Evolutionary conservation across 306 rosid species (phyloP), one percentile per base, ranked within the genome.

Genomic region (Gillenia trifoliata): DNA sequence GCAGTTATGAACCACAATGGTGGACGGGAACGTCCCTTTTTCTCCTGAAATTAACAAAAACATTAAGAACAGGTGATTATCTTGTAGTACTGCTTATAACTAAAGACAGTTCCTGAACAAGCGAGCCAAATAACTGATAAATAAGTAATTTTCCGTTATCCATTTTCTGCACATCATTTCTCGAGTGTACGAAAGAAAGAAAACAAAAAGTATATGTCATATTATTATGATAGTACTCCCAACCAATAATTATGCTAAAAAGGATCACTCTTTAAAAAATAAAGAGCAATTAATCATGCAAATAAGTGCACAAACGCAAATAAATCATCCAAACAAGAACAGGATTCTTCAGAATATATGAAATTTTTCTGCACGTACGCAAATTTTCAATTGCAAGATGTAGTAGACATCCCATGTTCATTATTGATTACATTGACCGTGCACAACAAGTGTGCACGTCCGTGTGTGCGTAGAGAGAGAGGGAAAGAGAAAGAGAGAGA

Each of bases 1-100:
- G 79, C 83, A 25, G 89, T 91, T 76, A 89, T 65, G 59, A 81
- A 76, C 92, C 98, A 93, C 34, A 83, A 70, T 75, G 97, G 97
- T 74, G 97, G 89, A 50, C 91, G 23, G 41, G 86, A 83, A 45
- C 92, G 89, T 16, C 91, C 89, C 70, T 87, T 93, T 81, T 88
- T 93, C 88, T 89, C 97, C 98, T 89, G 77, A 85, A 86, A 86
- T 73, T 68, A 71, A 64, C 75, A 52, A 73, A 61, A 77, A 11
- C 63, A 78, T 28, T 47, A n/a, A 66, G 30, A 64, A 60, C 45
- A 40, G 2, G 45, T 10, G 43, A 40, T 40, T 40, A 40, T 10
- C 43, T 12, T 40, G 43, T 40, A 40, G 43, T 40, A 33, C 13
- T 63, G 47, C 66, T 52, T 68, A 64, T 38, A 49, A 34, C 8